phyloP scores from a whole-genome alignment of 176 grass and related monocot species.

The Lolium rigidum region DNA sequence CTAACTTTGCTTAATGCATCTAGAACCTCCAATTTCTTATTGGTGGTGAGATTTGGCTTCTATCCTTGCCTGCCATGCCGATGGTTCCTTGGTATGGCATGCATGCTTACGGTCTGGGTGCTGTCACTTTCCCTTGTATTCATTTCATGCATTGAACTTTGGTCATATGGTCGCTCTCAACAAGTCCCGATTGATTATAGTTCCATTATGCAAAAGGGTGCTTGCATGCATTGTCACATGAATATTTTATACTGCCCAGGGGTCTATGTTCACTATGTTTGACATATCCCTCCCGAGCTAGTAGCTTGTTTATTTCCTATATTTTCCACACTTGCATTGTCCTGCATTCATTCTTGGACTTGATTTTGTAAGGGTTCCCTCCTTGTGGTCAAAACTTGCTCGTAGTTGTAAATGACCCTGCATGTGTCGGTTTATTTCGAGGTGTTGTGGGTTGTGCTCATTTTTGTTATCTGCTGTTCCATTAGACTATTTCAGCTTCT shows the following conservation, averaged over 20 bases:
- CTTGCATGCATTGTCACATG: constrained; percentile 19
- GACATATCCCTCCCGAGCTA: constrained; percentile 29
- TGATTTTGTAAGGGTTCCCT: constrained; percentile 53
- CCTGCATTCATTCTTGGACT: constrained; percentile 56
- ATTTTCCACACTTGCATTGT: constrained; percentile 50
- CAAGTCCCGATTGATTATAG: constrained; percentile 41
- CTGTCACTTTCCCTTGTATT: constrained; percentile 46
- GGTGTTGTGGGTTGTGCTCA: constrained; percentile 25
- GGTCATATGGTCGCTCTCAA: constrained; percentile 44
- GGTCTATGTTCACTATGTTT: constrained; percentile 42
- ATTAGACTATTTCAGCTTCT: constrained; percentile 6
- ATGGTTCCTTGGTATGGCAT: constrained; percentile 35
- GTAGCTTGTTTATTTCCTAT: constrained; percentile 36
- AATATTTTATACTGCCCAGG: constrained; percentile 54
- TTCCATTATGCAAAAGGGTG: constrained; percentile 35
- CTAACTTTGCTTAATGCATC: constrained; percentile 56
- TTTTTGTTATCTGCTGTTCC: constrained; percentile 31
- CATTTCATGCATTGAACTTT: constrained; percentile 57
- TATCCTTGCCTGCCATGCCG: constrained; percentile 44
- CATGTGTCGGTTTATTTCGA: constrained; percentile 44
- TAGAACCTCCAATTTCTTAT: constrained; percentile 51
- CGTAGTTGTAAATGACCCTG: constrained; percentile 38
- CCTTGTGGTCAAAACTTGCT: constrained; percentile 41
- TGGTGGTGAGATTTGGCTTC: constrained; percentile 52
- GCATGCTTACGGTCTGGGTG: constrained; percentile 39